Evolutionary conservation across 805 yeast species (phyloP), one percentile per base, ranked within the genome.

Genomic region (Hanseniaspora osmophila): DNA sequence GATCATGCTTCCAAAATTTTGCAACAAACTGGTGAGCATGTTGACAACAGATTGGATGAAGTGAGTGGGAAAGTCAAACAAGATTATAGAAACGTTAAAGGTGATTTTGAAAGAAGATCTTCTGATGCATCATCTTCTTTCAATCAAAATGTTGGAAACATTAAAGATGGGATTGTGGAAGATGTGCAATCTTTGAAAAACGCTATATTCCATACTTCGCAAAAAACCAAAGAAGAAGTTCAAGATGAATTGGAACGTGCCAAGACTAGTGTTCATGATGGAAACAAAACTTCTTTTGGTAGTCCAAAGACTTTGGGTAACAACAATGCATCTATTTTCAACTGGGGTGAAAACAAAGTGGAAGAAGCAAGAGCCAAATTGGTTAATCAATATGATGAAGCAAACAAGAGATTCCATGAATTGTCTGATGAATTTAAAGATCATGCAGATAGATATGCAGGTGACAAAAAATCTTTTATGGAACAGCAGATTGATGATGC

Each of bases 361-460:
- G 64, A 60, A 35, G 50, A 49, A 17, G 53, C 54, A 11, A 57
- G 53, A 41, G 63, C 61, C 1, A 49, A 51, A 19, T 62, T 62
- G 13, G 55, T 60, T 19, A 53, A 56, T 6, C 58, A 59, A 43
- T 58, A 48, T 45, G 63, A 59, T 43, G 47, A 46, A 30, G 57
- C 58, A 16, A 57, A 56, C 47, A 55, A 57, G 48, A 54, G 52
- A 30, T 57, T 50, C 44, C 48, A 55, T 40, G 55, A 51, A 15
- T 44, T 58, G 6, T 19, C 47, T 40, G 53, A 52, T 12, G 40
- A 43, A 41, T 49, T 41, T 43, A 45, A 44, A 40, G 43, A 44
- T 41, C 30, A 38, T 16, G 38, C 38, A 4, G 16, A 13, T 7
- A 16, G 18, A 16, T 35, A 35, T 19, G 19, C 11, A 4, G 30